phyloP scores from a whole-genome alignment of 1,284 basidiomycete species.

The Puccinia hordei region DNA sequence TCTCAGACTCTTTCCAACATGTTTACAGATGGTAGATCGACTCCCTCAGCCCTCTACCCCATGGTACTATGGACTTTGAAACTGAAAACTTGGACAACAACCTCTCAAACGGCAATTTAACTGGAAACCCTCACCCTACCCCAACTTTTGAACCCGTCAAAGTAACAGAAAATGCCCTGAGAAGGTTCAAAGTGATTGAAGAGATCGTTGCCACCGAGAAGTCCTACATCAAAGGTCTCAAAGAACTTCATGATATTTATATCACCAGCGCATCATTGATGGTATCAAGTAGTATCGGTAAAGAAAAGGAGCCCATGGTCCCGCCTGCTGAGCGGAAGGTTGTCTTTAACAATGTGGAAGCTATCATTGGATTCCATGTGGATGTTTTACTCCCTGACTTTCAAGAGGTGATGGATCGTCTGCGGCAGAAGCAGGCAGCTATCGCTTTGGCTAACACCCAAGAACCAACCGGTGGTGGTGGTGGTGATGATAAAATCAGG shows the following conservation, averaged over 20 bases:
- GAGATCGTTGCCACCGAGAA: conserved; percentile 69
- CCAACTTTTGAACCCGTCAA: conserved; percentile 12
- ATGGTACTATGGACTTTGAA: conserved; percentile 12
- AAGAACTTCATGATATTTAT: conserved; percentile 92
- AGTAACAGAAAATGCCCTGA: conserved; percentile 31
- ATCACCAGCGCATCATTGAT: conserved; percentile 79
- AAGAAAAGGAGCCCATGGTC: conserved; percentile 73
- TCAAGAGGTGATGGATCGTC: conserved; percentile 80
- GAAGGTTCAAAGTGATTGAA: conserved; percentile 43
- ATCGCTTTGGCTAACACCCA: conserved; percentile 73
- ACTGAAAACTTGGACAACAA: conserved; percentile 7
- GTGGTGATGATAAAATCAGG: background rate
- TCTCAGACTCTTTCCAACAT: background rate
- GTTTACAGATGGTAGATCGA: background rate
- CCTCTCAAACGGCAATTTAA: background rate
- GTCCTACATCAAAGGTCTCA: conserved; percentile 86
- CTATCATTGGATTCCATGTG: conserved; percentile 55
- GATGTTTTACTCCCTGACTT: conserved; percentile 54
- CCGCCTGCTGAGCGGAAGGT: conserved; percentile 82
- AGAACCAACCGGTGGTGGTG: conserved; percentile 64
- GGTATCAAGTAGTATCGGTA: conserved; percentile 66
- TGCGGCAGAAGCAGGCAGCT: conserved; percentile 88
- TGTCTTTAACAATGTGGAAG: conserved; percentile 79
- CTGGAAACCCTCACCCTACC: background rate
- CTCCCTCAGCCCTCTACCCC: background rate